Evolutionary conservation across 257 asterid genomes (phyloP).

Genomic region (Jasminum sambac): DNA sequence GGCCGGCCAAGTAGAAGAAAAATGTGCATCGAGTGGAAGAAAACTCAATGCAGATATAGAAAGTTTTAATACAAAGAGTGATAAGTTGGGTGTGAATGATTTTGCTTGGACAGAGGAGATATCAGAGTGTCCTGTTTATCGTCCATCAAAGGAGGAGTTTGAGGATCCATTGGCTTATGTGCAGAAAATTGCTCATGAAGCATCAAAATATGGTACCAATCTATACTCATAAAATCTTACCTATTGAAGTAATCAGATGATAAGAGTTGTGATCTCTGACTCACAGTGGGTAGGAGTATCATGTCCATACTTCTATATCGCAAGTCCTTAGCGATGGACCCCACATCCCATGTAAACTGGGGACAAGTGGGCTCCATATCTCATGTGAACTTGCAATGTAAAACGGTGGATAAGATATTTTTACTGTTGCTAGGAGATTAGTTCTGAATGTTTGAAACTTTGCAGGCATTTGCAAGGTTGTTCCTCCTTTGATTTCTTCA

Average conservation of each 20-base stretch:
- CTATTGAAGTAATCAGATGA: neutral
- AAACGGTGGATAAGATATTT: no score
- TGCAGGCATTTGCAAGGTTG: conserved; percentile 48
- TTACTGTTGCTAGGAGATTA: no score
- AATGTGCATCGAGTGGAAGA: neutral
- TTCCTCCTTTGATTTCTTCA: conserved; percentile 36
- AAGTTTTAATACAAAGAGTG: neutral
- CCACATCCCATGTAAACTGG: no score
- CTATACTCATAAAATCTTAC: neutral
- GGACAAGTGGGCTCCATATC: no score
- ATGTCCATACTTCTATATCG: no score
- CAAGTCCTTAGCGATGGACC: no score
- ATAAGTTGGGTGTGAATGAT: neutral
- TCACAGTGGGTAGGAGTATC: no score
- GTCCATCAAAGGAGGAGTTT: conserved; percentile 45
- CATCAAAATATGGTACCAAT: conserved; percentile 44
- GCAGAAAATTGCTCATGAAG: conserved; percentile 41
- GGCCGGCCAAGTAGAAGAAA: neutral
- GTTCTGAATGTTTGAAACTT: neutral
- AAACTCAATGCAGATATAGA: neutral
- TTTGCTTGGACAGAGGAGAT: conserved; percentile 32
- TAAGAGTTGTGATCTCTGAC: no score
- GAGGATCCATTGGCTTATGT: conserved; percentile 40
- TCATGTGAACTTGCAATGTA: no score
- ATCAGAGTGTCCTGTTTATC: conserved; percentile 39